Base-by-base conservation (phyloP, 345 rosid genomes). In the Rubroshorea leprosula region DNA sequence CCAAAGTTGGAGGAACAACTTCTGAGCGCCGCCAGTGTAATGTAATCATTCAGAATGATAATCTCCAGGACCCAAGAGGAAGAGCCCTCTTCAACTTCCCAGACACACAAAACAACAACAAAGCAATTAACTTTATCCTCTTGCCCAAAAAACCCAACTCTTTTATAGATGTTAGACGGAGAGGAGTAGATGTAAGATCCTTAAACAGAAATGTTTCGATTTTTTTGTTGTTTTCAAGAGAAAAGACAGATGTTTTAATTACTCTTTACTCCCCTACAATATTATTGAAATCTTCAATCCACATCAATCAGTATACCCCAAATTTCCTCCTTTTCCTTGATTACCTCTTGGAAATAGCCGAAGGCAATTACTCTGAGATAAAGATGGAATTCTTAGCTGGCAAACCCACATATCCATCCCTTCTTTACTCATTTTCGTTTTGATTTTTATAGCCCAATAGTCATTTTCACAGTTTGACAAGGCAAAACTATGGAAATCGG, bases 41-140 rank as follows among this genome's bases (percentile, higher is more conserved):
- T 35, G n/a, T 13, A 35, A 6, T 35, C 41, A 35, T 35, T 35
- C 11, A 35, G 3, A 35, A 35, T 35, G 5, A 35, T 35, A 35
- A n/a, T 2, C 41, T 35, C 12, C 41, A 6, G 9, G 41, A 35
- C 8, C 41, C 1, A 35, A 27, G 22, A 48, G 58, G 46, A 23
- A 55, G 20, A 1, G 2, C 9, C 21, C 20, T n/a, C 50, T 71
- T 68, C 81, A 66, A 66, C 79, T 76, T 68, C 77, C 75, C 55
- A 65, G 35, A 61, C 55, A 20, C 17, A 29, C 38, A 58, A 18
- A 49, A 10, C 5, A 39, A 23, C 39, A 46, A 39, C 24, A 6
- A 45, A 43, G 44, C 25, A 48, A 20, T n/a, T 41, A 3, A 35
- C 50, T 38, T 17, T 31, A n/a, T 51, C 51, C 21, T 49, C 22